Percentiles rank a stretch among this genome's conserved stretches.
These are phyloP conservation scores for Debaryomyces maramus DNA, from an alignment of 805 yeast species.

Conservation along the genomic window DNA sequence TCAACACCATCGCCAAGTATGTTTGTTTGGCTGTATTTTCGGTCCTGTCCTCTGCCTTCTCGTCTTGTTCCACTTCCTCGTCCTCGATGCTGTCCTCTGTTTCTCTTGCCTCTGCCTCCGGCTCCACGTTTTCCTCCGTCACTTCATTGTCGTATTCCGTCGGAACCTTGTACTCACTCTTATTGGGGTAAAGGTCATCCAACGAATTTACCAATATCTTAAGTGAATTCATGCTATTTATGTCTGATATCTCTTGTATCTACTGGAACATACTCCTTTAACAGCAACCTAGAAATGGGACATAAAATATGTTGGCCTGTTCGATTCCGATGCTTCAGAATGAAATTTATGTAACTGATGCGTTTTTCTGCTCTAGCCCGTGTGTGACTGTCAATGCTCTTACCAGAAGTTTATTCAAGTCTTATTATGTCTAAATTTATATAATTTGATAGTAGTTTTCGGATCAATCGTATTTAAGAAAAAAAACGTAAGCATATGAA, in stretches of 20 bases:
- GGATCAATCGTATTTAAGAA: no score
- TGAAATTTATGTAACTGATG: no score
- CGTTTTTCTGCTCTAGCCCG: no score
- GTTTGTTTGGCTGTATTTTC: neutral
- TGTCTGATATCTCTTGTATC: neutral
- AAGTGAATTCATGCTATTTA: conserved; percentile 32
- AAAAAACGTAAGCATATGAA: neutral
- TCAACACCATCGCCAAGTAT: neutral
- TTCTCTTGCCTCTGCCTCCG: conserved; percentile 6
- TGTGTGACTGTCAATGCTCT: no score
- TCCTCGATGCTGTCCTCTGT: conserved; percentile 7
- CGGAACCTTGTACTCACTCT: conserved; percentile 7
- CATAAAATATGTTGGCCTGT: neutral
- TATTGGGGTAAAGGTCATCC: conserved; percentile 25
- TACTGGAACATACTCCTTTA: neutral
- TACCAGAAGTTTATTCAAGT: no score
- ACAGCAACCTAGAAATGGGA: neutral
- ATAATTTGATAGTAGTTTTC: no score
- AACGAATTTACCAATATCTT: conserved; percentile 34
- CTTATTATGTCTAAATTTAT: no score
- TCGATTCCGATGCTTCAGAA: no score
- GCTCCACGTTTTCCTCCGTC: neutral
- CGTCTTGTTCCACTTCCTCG: conserved; percentile 9
- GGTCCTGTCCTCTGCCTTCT: conserved; percentile 1
- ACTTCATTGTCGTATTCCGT: conserved; percentile 3